A percentile compares a stretch with the other conserved stretches of the same genome.
phyloP scores from a whole-genome alignment of 1,284 basidiomycete genomes.

The Sporisorium iseilematis-ciliati region DNA sequence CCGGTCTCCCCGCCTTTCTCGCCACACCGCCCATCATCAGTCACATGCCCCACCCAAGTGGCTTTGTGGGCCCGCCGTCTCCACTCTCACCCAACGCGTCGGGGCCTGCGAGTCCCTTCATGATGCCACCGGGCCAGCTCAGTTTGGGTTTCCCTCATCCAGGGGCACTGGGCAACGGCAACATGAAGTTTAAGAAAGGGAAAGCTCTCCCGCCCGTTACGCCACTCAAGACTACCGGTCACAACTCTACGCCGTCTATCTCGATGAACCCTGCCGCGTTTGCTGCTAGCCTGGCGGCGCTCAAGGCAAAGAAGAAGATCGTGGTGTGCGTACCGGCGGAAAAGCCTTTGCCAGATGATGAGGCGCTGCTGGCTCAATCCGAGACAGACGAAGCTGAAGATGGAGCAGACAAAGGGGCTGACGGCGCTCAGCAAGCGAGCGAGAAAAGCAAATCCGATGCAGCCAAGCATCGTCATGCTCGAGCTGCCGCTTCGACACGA shows the following conservation, averaged over 20 bases:
- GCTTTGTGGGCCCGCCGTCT: conserved; percentile 32
- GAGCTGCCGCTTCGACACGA: conserved; percentile 24
- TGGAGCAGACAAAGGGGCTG: background rate
- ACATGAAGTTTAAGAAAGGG: conserved; percentile 25
- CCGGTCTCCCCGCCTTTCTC: conserved; percentile 40
- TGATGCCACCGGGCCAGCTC: conserved; percentile 16
- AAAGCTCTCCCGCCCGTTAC: conserved; percentile 45
- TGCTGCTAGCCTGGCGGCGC: conserved; percentile 42
- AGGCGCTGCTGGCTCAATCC: conserved; percentile 23
- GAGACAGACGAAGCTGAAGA: background rate
- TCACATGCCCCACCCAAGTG: conserved; percentile 17
- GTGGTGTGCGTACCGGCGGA: conserved; percentile 49
- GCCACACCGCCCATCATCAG: conserved; percentile 27
- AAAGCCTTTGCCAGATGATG: conserved; percentile 27
- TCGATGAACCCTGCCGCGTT: conserved; percentile 60
- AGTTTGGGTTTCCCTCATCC: conserved; percentile 10
- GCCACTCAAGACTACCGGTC: conserved; percentile 59
- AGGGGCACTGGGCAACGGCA: conserved; percentile 10
- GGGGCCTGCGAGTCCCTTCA: conserved; percentile 21
- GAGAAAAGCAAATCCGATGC: conserved; percentile 3
- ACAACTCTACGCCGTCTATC: conserved; percentile 64
- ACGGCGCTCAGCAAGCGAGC: background rate
- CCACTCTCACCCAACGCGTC: conserved; percentile 30
- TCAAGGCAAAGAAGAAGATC: conserved; percentile 45
- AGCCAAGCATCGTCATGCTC: conserved; percentile 18